Evolutionary conservation across 352 stramenopile species (phyloP).

Genomic region (Phytophthora melonis): DNA sequence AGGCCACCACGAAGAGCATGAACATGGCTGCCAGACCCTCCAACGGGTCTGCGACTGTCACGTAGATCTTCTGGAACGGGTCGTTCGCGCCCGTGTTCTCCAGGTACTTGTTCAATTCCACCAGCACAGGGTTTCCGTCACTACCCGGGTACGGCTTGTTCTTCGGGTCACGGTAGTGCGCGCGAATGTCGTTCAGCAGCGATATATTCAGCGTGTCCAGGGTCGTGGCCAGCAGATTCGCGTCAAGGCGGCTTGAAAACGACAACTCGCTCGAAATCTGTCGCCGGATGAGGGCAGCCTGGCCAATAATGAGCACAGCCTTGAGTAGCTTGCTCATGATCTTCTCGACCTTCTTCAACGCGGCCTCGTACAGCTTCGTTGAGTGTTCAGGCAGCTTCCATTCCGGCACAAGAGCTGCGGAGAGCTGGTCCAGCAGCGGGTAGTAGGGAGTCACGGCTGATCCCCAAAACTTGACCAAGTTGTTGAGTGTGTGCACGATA

Average conservation of each 20-base stretch:
- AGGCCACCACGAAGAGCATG: slow-evolving; percentile 93
- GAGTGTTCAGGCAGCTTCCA: slow-evolving; percentile 92
- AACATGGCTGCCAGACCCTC: slow-evolving; percentile 92
- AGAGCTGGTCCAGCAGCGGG: slow-evolving; percentile 90
- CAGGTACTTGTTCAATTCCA: slow-evolving; percentile 93
- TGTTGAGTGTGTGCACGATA: slow-evolving; percentile 94
- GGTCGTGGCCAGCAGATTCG: slow-evolving; percentile 91
- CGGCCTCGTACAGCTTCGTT: slow-evolving; percentile 86
- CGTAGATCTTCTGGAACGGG: slow-evolving; percentile 95
- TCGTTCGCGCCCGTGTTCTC: slow-evolving; percentile 93
- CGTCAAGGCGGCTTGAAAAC: slow-evolving; percentile 91
- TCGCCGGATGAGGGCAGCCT: slow-evolving; percentile 93
- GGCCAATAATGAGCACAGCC: slow-evolving; percentile 93
- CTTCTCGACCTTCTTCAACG: slow-evolving; percentile 94
- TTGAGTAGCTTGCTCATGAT: slow-evolving; percentile 95
- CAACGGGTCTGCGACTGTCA: slow-evolving; percentile 91
- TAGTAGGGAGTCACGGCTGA: slow-evolving; percentile 91
- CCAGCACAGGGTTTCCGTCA: slow-evolving; percentile 85
- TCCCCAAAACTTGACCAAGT: slow-evolving; percentile 94
- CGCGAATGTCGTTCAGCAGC: slow-evolving; percentile 89
- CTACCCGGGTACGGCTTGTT: slow-evolving; percentile 82
- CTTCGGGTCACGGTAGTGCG: slow-evolving; percentile 87
- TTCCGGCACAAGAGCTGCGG: slow-evolving; percentile 83
- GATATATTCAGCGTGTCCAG: slow-evolving; percentile 93
- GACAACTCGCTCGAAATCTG: slow-evolving; percentile 94